Evolutionary conservation across 1,139 yeast species (phyloP).

Genomic region (Blastobotrys aristatus): DNA sequence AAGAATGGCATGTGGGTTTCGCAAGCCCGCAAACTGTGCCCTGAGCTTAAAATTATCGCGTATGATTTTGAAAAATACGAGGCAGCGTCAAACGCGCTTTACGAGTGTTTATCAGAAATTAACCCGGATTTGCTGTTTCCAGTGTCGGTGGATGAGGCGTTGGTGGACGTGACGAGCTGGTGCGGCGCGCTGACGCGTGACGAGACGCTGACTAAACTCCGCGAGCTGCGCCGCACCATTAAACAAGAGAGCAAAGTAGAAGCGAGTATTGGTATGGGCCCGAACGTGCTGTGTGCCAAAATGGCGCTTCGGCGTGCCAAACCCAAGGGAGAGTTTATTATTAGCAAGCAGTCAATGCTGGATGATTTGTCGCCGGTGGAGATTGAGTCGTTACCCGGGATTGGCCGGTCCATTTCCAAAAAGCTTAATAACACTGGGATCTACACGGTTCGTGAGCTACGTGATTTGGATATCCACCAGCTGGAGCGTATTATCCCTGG

Average conservation of each 20-base stretch:
- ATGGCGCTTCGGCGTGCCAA: slow-evolving; percentile 72
- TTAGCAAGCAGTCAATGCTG: slow-evolving; percentile 22
- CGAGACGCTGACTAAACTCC: slow-evolving; percentile 26
- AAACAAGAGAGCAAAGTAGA: slow-evolving; percentile 49
- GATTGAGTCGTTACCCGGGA: slow-evolving; percentile 71
- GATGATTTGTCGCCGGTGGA: slow-evolving; percentile 38
- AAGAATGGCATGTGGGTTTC: slow-evolving; percentile 87
- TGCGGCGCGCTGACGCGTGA: slow-evolving; percentile 8
- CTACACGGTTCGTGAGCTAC: slow-evolving; percentile 38
- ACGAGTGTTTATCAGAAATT: slow-evolving; percentile 38
- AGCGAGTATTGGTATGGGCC: slow-evolving; percentile 73
- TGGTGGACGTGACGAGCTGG: slow-evolving; percentile 58
- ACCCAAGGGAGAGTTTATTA: slow-evolving; percentile 59
- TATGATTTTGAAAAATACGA: slow-evolving; percentile 79
- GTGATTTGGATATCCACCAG: slow-evolving; percentile 34
- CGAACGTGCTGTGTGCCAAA: slow-evolving; percentile 72
- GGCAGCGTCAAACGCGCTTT: slow-evolving; percentile 51
- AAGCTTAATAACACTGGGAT: slow-evolving; percentile 37
- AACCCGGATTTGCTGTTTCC: slow-evolving; percentile 65
- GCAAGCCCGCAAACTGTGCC: slow-evolving; percentile 59
- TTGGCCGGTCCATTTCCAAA: slow-evolving; percentile 55
- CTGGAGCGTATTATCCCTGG: slow-evolving; percentile 52
- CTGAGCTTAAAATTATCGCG: slow-evolving; percentile 54
- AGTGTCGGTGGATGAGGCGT: slow-evolving; percentile 86
- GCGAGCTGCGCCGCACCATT: slow-evolving; percentile 45